Evolutionary conservation across 768 basidiomycete genomes (phyloP).

Genomic region (Trametes cingulata): DNA sequence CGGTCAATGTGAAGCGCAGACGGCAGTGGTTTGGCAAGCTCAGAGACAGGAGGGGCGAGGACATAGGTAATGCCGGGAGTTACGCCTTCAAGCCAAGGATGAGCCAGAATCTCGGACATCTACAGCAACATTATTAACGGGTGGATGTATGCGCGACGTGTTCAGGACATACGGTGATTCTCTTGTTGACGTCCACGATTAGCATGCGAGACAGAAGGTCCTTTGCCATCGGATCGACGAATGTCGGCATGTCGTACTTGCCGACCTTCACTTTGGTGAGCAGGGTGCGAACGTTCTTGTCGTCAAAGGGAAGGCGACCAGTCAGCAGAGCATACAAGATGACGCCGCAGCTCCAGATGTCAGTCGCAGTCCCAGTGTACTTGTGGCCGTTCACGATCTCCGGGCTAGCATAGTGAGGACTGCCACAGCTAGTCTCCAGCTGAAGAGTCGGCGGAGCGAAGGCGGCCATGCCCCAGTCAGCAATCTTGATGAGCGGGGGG

Average conservation of each 20-base stretch:
- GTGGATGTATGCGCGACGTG: not conserved
- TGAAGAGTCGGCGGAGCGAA: conserved; percentile 84
- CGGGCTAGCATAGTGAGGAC: conserved; percentile 95
- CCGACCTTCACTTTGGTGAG: conserved; percentile 87
- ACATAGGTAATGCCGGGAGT: conserved; percentile 51
- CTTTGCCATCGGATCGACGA: conserved; percentile 79
- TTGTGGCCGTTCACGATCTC: conserved; percentile 92
- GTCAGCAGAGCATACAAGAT: conserved; percentile 90
- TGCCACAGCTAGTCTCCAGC: conserved; percentile 93
- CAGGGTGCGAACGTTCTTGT: conserved; percentile 77
- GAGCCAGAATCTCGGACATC: conserved; percentile 84
- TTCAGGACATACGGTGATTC: conserved; percentile 68
- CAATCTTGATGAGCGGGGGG: conserved; percentile 89
- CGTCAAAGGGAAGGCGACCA: conserved; percentile 91
- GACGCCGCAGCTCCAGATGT: conserved; percentile 97
- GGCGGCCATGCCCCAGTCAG: conserved; percentile 99
- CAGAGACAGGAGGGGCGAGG: conserved; percentile 40
- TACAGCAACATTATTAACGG: conserved; percentile 32
- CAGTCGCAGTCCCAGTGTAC: conserved; percentile 87
- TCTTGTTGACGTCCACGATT: conserved; percentile 73
- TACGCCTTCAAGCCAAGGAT: conserved; percentile 76
- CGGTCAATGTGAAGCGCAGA: conserved; percentile 72
- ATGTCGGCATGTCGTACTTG: conserved; percentile 78
- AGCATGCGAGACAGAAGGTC: conserved; percentile 88
- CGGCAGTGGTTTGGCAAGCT: conserved; percentile 67